Conservation (phyloP, 805 yeast genomes). For the Lipomyces spencermartinsiae region DNA sequence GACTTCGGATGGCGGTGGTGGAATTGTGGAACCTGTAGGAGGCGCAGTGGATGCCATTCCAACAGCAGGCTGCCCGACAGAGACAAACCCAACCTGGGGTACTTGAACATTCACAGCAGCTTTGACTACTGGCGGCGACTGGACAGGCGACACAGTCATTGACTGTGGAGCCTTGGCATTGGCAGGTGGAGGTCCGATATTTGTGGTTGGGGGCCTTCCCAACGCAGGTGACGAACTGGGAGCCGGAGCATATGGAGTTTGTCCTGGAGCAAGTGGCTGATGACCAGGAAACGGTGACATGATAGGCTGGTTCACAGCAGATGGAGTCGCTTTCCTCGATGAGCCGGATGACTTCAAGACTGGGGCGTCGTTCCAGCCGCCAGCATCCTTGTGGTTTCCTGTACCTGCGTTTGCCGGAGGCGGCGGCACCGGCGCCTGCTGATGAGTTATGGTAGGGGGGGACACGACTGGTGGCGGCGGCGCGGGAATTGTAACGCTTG, state of each 20-base stretch:
- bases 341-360: slow-evolving; percentile 25
- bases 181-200: slow-evolving; percentile 37
- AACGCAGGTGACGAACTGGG: slow-evolving; percentile 13
- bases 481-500: slow-evolving; percentile 35
- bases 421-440: slow-evolving; percentile 34
- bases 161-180: slow-evolving; percentile 36
- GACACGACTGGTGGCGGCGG: slow-evolving; percentile 34
- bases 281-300: slow-evolving; percentile 39
- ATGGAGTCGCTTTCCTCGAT: slow-evolving; percentile 39
- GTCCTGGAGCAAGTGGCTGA: slow-evolving; percentile 40
- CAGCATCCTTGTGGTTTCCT: slow-evolving; percentile 26
- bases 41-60: slow-evolving; percentile 11
- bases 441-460: slow-evolving; percentile 31
- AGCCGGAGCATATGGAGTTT: slow-evolving; percentile 48
- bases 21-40: slow-evolving; percentile 3
- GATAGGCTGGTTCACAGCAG: slow-evolving; percentile 40
- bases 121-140: slow-evolving; percentile 27
- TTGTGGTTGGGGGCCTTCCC: slow-evolving; percentile 22
- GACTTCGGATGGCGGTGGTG: slow-evolving; percentile 21
- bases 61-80: slow-evolving; percentile 29
- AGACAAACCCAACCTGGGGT: slow-evolving; percentile 33
- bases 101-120: slow-evolving; percentile 26
- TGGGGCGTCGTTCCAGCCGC: slow-evolving; percentile 41
- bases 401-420: slow-evolving; percentile 26
- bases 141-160: slow-evolving; percentile 26